Percentiles rank a stretch among this genome's conserved stretches.
These are phyloP conservation scores for Protomyces macrosporus DNA, from an alignment of 1,139 yeast species.

Conservation along the genomic window DNA sequence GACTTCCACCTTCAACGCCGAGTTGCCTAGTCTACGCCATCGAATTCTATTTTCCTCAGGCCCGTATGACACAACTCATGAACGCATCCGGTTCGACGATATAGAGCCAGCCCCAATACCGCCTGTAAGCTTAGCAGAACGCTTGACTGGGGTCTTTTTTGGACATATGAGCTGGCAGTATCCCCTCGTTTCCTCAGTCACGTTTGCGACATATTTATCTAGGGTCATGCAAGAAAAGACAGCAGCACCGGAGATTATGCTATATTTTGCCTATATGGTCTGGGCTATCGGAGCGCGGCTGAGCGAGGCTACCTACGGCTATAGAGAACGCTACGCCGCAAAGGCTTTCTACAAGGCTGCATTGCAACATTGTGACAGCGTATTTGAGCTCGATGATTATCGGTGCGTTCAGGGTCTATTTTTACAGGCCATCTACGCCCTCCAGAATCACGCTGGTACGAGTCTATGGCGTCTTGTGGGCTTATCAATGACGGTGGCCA, in stretches of 20 bases:
- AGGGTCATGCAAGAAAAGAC: not conserved
- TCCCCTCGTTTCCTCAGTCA: not conserved
- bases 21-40: not conserved
- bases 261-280: not conserved
- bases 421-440: not conserved
- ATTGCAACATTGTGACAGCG: not conserved
- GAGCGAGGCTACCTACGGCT: not conserved
- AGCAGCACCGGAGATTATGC: not conserved
- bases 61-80: not conserved
- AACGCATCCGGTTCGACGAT: not conserved
- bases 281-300: conserved; percentile 1
- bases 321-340: not conserved
- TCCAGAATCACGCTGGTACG: not conserved
- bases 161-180: not conserved
- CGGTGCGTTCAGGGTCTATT: not conserved
- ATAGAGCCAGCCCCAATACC: not conserved
- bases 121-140: not conserved
- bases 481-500: not conserved
- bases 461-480: conserved; percentile 4
- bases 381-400: not conserved
- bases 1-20: not conserved
- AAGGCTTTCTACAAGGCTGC: not conserved
- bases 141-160: not conserved
- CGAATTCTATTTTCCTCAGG: not conserved
- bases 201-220: not conserved